Percentiles rank a stretch among this genome's conserved stretches.
Conservation (phyloP, 2,329 filamentous ascomycete species). For the Aspergillus pseudoviridinutans region DNA sequence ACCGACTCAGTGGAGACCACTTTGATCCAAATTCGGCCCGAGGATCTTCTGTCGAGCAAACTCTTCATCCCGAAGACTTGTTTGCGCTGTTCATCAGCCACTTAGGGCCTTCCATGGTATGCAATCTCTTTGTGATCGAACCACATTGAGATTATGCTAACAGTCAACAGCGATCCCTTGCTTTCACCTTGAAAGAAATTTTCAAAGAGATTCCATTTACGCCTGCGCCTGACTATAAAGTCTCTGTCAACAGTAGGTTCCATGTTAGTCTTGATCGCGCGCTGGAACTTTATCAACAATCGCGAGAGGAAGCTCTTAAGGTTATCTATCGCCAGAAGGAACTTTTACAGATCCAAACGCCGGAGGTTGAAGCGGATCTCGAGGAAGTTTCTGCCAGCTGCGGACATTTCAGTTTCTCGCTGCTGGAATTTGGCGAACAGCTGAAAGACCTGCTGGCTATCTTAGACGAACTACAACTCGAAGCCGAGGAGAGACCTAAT, state of each 20-base stretch:
- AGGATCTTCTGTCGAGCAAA: constrained; percentile 10
- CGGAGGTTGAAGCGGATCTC: constrained; percentile 83
- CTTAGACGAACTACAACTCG: constrained; percentile 74
- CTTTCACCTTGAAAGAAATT: constrained; percentile 83
- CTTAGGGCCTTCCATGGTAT: constrained; percentile 81
- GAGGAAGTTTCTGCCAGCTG: constrained; percentile 98
- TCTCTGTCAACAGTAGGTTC: constrained; percentile 75
- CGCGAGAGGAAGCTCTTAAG: constrained; percentile 70
- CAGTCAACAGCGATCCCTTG: constrained; percentile 68
- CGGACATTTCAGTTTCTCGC: constrained; percentile 89
- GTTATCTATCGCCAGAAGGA: constrained; percentile 78
- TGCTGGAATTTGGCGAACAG: constrained; percentile 87
- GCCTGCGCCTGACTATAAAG: constrained; percentile 60
- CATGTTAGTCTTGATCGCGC: constrained; percentile 76
- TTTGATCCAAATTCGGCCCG: constrained; percentile 4
- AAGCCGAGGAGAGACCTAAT: constrained; percentile 58
- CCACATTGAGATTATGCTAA: constrained; percentile 2
- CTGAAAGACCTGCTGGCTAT: constrained; percentile 78
- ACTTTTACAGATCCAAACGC: constrained; percentile 61
- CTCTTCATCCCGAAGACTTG: constrained; percentile 65
- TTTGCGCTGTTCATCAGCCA: constrained; percentile 87
- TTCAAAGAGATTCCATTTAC: constrained; percentile 83
- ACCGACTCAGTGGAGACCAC: not conserved
- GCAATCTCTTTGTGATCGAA: not conserved
- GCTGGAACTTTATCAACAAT: constrained; percentile 70